phyloP scores from a whole-genome alignment of 495 filamentous ascomycete genomes.

The Penicillium canariense region DNA sequence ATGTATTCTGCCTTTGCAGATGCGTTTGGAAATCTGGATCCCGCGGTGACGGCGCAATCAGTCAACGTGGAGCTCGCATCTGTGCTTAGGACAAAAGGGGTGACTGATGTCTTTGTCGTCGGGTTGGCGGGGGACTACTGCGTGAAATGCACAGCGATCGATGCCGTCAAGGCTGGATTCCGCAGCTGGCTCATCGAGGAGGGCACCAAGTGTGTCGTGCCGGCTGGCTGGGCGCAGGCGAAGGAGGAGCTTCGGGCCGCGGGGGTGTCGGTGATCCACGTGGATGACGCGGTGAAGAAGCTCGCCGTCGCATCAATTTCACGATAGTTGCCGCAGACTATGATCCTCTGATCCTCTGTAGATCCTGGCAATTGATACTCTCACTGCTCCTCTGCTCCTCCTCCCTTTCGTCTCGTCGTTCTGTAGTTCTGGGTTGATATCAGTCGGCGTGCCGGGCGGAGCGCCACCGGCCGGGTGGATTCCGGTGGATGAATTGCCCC shows the following conservation, averaged over 20 bases:
- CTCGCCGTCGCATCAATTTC: slow-evolving; percentile 23
- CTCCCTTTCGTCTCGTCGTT: too few species aligned
- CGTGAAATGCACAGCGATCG: slow-evolving; percentile 74
- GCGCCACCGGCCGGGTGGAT: slow-evolving; percentile 12
- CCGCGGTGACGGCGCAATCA: slow-evolving; percentile 36
- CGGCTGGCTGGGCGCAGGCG: slow-evolving; percentile 54
- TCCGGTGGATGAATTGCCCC: slow-evolving; percentile 7
- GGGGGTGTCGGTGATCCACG: slow-evolving; percentile 52
- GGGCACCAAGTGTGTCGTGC: slow-evolving; percentile 67
- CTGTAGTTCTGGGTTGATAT: not conserved
- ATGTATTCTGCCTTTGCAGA: slow-evolving; percentile 91
- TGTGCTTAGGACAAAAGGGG: slow-evolving; percentile 51
- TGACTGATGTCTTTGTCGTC: slow-evolving; percentile 77
- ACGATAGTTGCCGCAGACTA: slow-evolving; percentile 7
- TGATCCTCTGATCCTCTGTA: not conserved
- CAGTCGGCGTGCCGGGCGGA: not conserved
- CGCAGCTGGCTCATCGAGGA: slow-evolving; percentile 74
- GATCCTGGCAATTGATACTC: slow-evolving; percentile 2
- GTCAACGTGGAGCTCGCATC: slow-evolving; percentile 59
- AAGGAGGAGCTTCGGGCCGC: slow-evolving; percentile 53
- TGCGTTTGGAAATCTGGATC: slow-evolving; percentile 59
- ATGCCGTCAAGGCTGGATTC: slow-evolving; percentile 76
- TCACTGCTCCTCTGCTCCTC: too few species aligned
- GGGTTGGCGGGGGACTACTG: slow-evolving; percentile 90
- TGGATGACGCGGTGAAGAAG: slow-evolving; percentile 43